Base-by-base conservation (phyloP, 805 yeast species). In the Candida yuanshanica region DNA sequence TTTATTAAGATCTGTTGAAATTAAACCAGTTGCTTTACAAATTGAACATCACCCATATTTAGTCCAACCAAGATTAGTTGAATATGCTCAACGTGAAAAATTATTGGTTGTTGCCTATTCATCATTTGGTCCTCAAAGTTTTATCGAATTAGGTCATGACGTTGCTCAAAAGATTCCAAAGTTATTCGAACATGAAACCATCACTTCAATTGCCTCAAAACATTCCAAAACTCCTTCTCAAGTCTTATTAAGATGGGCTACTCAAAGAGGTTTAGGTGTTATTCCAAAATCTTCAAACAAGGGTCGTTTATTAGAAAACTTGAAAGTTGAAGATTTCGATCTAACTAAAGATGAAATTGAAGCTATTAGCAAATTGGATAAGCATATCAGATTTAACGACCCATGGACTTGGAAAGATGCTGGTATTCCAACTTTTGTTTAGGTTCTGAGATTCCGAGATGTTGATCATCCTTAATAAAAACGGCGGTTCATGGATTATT, bases 11-110 rank as follows among this genome's bases (percentile, higher is more conserved):
- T 77, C 79, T 44, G 79, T 82, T 46, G 74, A 69, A 53, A 78
- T 85, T 60, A 76, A 70, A 48, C 95, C 95, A 35, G 83, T 81
- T 37, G 85, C 83, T 42, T 72, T 87, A 54, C 95, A 87, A 66
- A 83, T 88, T 51, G 96, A 87, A 70, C 95, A 86, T 62, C 96
- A 87, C 63, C 96, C 96, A 47, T 88, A 87, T 71, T 71, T 88
- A 59, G 85, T 84, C 46, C 95, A 86, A 67, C 73, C 73, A 45
- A 70, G 70, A 51, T 68, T 85, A 53, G 56, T 83, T 48, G 72
- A 79, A 49, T 83, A 65, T 53, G 83, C 73, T 47, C 74, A 81
- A 58, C 53, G 63, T 33, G 64, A 73, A 49, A 79, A 74, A 27
- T 73, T 86, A 46, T 79, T 78, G 50, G 74, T 85, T 49, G 83